phyloP scores from a whole-genome alignment of 2,329 filamentous ascomycete genomes.

The Calonectria pauciramosa region DNA sequence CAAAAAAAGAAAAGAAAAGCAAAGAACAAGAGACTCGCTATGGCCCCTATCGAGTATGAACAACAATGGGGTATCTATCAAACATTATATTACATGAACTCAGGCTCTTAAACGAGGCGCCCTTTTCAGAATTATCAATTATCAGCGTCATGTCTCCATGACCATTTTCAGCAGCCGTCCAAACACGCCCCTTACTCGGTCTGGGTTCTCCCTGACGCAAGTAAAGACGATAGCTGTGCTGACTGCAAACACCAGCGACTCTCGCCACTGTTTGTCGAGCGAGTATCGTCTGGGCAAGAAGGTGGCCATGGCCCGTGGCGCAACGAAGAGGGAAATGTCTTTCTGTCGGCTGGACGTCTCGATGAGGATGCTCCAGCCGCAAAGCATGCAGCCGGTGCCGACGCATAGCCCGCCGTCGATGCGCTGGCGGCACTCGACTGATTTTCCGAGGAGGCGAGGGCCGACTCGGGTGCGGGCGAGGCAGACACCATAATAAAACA shows the following conservation, averaged over 20 bases:
- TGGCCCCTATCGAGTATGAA: background rate
- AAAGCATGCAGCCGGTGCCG: conserved; percentile 78
- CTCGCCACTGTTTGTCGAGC: conserved; percentile 73
- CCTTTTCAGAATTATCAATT: background rate
- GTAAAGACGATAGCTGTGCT: conserved; percentile 81
- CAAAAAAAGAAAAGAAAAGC: background rate
- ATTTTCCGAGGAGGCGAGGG: conserved; percentile 73
- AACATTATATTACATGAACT: background rate
- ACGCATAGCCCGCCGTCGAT: conserved; percentile 78
- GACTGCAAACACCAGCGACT: conserved; percentile 75
- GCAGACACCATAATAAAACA: conserved; percentile 91
- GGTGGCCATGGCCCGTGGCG: conserved; percentile 82
- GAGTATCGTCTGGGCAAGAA: conserved; percentile 79
- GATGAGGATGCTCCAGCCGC: conserved; percentile 85
- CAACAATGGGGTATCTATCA: background rate
- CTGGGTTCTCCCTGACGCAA: conserved; percentile 72
- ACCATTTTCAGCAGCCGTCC: conserved; percentile 71
- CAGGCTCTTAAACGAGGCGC: no score
- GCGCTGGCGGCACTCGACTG: conserved; percentile 60
- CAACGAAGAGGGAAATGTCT: conserved; percentile 85
- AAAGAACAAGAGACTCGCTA: background rate
- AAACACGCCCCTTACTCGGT: conserved; percentile 76
- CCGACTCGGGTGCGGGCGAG: conserved; percentile 81
- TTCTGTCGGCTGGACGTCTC: conserved; percentile 76
- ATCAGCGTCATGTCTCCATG: conserved; percentile 51